These are phyloP conservation scores for Xylaria sp. DNA, from an alignment of 2,329 filamentous ascomycete genomes.

Conservation along the genomic window DNA sequence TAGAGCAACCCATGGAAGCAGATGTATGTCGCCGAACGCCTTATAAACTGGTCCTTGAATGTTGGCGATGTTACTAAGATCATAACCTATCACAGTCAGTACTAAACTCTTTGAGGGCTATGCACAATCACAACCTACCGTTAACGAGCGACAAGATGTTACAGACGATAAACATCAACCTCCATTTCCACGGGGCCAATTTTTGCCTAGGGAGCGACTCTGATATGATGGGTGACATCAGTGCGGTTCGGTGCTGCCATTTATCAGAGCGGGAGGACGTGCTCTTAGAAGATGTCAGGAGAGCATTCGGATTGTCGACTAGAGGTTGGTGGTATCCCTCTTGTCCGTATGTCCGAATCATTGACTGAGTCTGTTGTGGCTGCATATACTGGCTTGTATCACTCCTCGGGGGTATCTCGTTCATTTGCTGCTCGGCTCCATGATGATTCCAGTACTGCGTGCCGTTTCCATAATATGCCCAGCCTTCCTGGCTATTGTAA, in stretches of 20 bases:
- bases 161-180: slow-evolving; percentile 37
- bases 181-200: slow-evolving; percentile 40
- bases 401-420: slow-evolving; percentile 4
- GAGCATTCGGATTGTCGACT: not conserved
- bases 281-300: not conserved
- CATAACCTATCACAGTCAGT: slow-evolving; percentile 50
- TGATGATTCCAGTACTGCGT: slow-evolving; percentile 32
- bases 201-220: slow-evolving; percentile 34
- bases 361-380: slow-evolving; percentile 21
- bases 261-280: slow-evolving; percentile 14
- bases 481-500: slow-evolving; percentile 23
- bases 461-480: slow-evolving; percentile 18
- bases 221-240: slow-evolving; percentile 24
- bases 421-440: slow-evolving; percentile 9
- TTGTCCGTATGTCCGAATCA: slow-evolving; percentile 1
- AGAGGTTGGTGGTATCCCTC: not conserved
- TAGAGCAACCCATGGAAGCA: slow-evolving; percentile 54
- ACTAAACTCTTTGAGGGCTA: not conserved
- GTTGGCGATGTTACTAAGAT: slow-evolving; percentile 60
- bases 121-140: slow-evolving; percentile 36
- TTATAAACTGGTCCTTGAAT: slow-evolving; percentile 68
- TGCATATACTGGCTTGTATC: slow-evolving; percentile 5
- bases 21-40: slow-evolving; percentile 54
- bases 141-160: slow-evolving; percentile 39
- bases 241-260: slow-evolving; percentile 30